Base-by-base conservation (phyloP, 208 protist species). In the Strigomonas culicis region DNA sequence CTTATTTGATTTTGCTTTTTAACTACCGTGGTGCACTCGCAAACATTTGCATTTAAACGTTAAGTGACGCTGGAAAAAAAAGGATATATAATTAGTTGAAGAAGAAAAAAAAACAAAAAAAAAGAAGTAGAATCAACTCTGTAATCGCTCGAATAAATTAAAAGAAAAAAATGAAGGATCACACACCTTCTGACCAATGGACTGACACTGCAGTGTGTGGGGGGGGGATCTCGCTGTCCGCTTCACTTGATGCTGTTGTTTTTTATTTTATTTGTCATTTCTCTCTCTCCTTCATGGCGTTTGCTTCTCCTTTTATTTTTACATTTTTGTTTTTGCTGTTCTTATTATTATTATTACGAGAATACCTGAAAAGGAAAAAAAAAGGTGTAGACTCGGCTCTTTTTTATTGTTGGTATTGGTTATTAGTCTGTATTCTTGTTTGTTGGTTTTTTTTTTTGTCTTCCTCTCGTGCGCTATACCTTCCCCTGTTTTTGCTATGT, bases 171-270 rank as follows among this genome's bases (percentile, higher is more conserved):
- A 47, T 47, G 19, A 30, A 27, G 21, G 7, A 62, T 19, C 24
- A 51, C 4, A 47, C 6, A 51, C 7, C 19, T 36, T 30, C 47
- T 68, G 1, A 34, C 32, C 21, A 59, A 39, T 68, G 67, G 31
- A 30, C 56, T 68, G n/a, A n/a, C n/a, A n/a, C n/a, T n/a, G n/a
- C n/a, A n/a, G n/a, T n/a, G n/a, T n/a, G n/a, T n/a, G n/a, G n/a
- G n/a, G n/a, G n/a, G n/a, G n/a, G n/a, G n/a, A n/a, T n/a, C n/a
- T 63, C 55, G 57, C 39, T 68, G 59, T 41, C 41, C 56, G 44
- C 24, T 60, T 67, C 56, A 32, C 57, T 21, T 25, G 8, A 17
- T 68, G 11, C 39, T 68, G 7, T 17, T 43, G 41, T 30, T 24
- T 10, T 52, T 59, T 55, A 32, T 61, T 66, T 58, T 59, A n/a